phyloP scores from a whole-genome alignment of 805 yeast genomes.

The Pichia nakasei region DNA sequence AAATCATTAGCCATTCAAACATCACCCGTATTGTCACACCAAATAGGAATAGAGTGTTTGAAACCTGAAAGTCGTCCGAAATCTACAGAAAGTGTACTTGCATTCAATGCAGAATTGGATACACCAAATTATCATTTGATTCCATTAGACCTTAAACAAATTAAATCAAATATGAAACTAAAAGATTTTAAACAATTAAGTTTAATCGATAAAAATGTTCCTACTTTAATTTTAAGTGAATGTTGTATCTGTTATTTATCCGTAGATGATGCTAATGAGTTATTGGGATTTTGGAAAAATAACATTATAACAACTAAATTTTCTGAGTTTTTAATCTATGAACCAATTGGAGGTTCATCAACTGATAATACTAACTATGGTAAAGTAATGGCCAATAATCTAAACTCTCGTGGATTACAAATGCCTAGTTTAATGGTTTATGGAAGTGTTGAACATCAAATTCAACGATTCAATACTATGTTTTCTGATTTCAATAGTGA shows the following conservation, averaged over 20 bases:
- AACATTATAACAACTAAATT: constrained; percentile 15
- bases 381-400: constrained; percentile 53
- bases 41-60: background rate
- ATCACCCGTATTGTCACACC: constrained; percentile 12
- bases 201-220: constrained; percentile 25
- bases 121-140: constrained; percentile 38
- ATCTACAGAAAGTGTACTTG: constrained; percentile 12
- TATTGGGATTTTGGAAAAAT: constrained; percentile 35
- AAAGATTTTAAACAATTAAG: background rate
- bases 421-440: constrained; percentile 48
- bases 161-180: constrained; percentile 9
- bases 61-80: background rate
- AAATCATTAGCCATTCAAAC: constrained; percentile 42
- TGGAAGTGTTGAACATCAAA: constrained; percentile 37
- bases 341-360: constrained; percentile 49
- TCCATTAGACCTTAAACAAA: constrained; percentile 45
- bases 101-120: constrained; percentile 1
- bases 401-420: constrained; percentile 51
- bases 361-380: constrained; percentile 41
- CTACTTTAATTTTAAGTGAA: constrained; percentile 62
- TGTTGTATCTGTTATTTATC: constrained; percentile 68
- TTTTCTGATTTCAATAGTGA: constrained; percentile 10
- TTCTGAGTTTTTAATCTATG: constrained; percentile 43
- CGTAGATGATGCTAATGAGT: constrained; percentile 37
- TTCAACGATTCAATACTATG: constrained; percentile 25